phyloP scores from a whole-genome alignment of 1,139 yeast species.

The Pichia sp. region DNA sequence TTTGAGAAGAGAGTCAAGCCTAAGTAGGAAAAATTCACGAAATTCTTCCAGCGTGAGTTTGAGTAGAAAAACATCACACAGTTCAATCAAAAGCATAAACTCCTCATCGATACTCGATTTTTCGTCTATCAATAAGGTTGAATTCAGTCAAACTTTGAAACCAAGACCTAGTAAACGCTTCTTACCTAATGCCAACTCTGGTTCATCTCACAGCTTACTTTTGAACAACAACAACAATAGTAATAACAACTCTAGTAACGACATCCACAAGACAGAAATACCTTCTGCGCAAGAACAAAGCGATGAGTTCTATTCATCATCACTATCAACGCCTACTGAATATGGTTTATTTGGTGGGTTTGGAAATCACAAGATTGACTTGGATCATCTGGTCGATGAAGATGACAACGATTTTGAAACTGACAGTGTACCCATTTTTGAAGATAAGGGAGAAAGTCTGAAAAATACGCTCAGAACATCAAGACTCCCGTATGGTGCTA shows the following conservation, averaged over 20 bases:
- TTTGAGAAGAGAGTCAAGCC: constrained; percentile 50
- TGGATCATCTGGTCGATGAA: constrained; percentile 26
- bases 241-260: neutral
- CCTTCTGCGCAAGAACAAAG: neutral
- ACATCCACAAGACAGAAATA: neutral
- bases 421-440: constrained; percentile 1
- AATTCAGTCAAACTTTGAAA: constrained; percentile 3
- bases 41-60: constrained; percentile 13
- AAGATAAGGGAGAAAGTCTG: constrained; percentile 1
- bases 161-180: constrained; percentile 14
- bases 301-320: constrained; percentile 11
- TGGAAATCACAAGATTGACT: constrained; percentile 22
- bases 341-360: constrained; percentile 20
- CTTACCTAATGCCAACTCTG: constrained; percentile 1
- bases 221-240: neutral
- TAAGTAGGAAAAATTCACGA: constrained; percentile 16
- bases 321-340: constrained; percentile 3
- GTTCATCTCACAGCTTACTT: neutral
- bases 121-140: constrained; percentile 16
- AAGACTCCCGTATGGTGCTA: neutral
- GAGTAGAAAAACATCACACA: constrained; percentile 17
- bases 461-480: constrained; percentile 1
- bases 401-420: constrained; percentile 1
- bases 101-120: constrained; percentile 18
- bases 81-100: constrained; percentile 13